These are phyloP conservation scores for Coprinopsis strossmayeri DNA, from an alignment of 768 basidiomycete genomes.

Conservation along the genomic window DNA sequence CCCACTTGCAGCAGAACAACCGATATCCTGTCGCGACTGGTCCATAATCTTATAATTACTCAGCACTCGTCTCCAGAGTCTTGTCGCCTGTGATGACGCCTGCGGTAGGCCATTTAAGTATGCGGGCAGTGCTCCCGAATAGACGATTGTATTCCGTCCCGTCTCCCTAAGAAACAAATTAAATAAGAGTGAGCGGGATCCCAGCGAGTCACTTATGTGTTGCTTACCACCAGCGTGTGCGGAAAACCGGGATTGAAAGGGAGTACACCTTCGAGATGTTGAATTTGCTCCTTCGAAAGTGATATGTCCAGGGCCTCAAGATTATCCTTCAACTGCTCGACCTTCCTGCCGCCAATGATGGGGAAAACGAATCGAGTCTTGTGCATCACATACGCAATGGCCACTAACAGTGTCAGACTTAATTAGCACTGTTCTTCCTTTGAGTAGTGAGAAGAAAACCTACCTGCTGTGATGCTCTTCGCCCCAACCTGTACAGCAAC, in stretches of 20 bases:
- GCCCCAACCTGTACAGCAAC: constrained; percentile 45
- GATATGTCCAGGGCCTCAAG: constrained; percentile 42
- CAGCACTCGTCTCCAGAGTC: no score
- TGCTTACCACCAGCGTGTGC: constrained; percentile 24
- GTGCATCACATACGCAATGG: constrained; percentile 50
- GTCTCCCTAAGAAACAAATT: constrained; percentile 1
- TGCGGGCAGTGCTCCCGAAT: not conserved
- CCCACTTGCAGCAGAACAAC: no score
- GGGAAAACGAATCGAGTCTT: constrained; percentile 50
- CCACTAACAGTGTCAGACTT: constrained; percentile 20
- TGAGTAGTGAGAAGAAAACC: no score
- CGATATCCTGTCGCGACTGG: no score
- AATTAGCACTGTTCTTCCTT: no score
- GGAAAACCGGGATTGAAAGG: constrained; percentile 46
- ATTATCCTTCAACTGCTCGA: constrained; percentile 45
- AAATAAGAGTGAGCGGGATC: no score
- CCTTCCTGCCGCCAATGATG: constrained; percentile 44
- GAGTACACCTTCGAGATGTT: constrained; percentile 33
- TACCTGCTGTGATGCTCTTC: constrained; percentile 40
- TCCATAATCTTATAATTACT: no score
- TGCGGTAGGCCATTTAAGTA: not conserved
- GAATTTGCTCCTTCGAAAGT: constrained; percentile 38
- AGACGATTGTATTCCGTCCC: not conserved
- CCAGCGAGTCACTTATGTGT: not conserved
- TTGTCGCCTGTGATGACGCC: not conserved